Evolutionary conservation across 2,329 filamentous ascomycete species (phyloP).

Genomic region (Exophiala lecanii-corni): DNA sequence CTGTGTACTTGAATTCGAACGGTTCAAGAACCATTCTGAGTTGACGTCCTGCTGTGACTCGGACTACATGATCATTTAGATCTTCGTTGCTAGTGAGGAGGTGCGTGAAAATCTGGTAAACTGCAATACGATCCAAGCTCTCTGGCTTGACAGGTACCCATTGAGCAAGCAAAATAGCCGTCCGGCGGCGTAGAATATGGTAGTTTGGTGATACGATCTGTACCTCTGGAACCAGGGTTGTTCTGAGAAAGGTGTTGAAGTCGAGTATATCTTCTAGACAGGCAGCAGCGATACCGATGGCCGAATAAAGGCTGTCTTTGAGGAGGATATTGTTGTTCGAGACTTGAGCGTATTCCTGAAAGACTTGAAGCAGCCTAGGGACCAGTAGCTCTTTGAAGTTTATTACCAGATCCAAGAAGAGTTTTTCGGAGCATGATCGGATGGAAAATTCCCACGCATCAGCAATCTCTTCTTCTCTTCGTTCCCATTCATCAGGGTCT

Average conservation of each 20-base stretch:
- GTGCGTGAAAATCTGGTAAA: constrained; percentile 87
- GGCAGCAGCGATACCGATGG: constrained; percentile 78
- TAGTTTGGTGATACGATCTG: constrained; percentile 64
- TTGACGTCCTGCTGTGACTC: constrained; percentile 83
- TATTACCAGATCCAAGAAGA: constrained; percentile 86
- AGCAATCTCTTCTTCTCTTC: constrained; percentile 75
- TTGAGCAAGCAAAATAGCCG: constrained; percentile 81
- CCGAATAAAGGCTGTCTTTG: constrained; percentile 93
- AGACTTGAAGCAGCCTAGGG: constrained; percentile 75
- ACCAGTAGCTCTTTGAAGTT: constrained; percentile 81
- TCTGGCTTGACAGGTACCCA: constrained; percentile 80
- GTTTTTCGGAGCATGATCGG: constrained; percentile 84
- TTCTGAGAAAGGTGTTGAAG: constrained; percentile 73
- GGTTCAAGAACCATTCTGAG: constrained; percentile 77
- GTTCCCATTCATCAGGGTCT: constrained; percentile 93
- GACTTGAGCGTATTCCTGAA: constrained; percentile 68
- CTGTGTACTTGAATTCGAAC: constrained; percentile 69
- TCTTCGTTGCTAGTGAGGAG: constrained; percentile 72
- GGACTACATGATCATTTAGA: constrained; percentile 84
- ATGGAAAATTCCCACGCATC: constrained; percentile 91
- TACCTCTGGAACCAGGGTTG: constrained; percentile 72
- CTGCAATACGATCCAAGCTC: constrained; percentile 60
- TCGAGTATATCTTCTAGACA: constrained; percentile 71
- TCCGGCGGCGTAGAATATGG: constrained; percentile 79
- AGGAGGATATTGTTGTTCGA: constrained; percentile 67